phyloP scores from a whole-genome alignment of 2,329 filamentous ascomycete genomes.

The Trichoderma sp. region DNA sequence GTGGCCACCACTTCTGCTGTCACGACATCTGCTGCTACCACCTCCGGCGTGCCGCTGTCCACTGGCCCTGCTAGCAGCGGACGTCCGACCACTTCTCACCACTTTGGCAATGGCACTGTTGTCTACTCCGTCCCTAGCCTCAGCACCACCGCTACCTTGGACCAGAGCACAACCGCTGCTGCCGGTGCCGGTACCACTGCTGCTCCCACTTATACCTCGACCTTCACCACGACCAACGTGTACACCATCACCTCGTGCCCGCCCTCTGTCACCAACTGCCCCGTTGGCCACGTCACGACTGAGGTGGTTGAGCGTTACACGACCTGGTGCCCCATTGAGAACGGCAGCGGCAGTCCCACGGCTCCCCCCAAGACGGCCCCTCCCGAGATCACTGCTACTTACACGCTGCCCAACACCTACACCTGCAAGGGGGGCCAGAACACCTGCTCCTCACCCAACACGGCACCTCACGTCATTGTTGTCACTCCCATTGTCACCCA shows the following conservation, averaged over 20 bases:
- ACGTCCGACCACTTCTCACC: not conserved
- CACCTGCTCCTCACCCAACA: slow-evolving; percentile 28
- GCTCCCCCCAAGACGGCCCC: slow-evolving; percentile 12
- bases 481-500: slow-evolving; percentile 26
- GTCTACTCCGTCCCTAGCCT: not conserved
- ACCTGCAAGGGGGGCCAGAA: slow-evolving; percentile 28
- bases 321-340: slow-evolving; percentile 19
- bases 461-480: slow-evolving; percentile 26
- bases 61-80: not conserved
- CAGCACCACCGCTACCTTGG: not conserved
- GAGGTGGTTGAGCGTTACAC: slow-evolving; percentile 27
- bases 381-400: slow-evolving; percentile 29
- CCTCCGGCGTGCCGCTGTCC: not conserved
- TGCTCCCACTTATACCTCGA: slow-evolving; percentile 27
- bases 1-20: slow-evolving; percentile 11
- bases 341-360: not conserved
- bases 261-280: slow-evolving; percentile 30
- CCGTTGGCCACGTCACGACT: slow-evolving; percentile 24
- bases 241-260: slow-evolving; percentile 35
- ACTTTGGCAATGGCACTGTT: slow-evolving; percentile 4
- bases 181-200: slow-evolving; percentile 21
- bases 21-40: not conserved
- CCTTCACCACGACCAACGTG: slow-evolving; percentile 28
- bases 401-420: slow-evolving; percentile 31
- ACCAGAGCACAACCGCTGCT: slow-evolving; percentile 16